Base-by-base conservation (phyloP, 2,329 filamentous ascomycete species). In the Hyphodiscus sp. region DNA sequence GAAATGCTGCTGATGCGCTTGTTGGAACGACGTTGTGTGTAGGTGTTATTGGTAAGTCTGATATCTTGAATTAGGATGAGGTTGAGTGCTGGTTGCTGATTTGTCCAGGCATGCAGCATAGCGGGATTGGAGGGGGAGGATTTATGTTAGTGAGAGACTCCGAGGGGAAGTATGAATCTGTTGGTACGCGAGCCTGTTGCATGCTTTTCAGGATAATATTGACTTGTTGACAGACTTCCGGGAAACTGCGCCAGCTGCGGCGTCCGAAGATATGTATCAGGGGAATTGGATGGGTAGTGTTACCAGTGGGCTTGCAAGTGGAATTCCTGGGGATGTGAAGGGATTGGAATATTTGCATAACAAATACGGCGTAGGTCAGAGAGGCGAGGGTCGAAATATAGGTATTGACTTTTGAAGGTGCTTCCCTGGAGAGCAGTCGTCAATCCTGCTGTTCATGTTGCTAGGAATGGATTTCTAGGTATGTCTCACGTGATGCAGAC, bases 111-210 rank as follows among this genome's bases (percentile, higher is more conserved):
- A 88, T 88, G 82, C 88, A 89, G 62, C 87, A 91, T 68, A 81
- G 80, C 42, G 91, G 92, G 16, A 86, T 96, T 55, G 91, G 89
- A 19, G 92, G 92, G 7, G 92, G 92, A 42, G 92, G 92, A 1
- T 97, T 97, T 71, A 87, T 91, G 78, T 76, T 96, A 5, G 81
- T 96, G 5, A 83, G 89, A 47, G 77, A 82, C 33, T 73, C 81
- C 16, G 75, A 89, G 54, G 90, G 90, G n/a, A 75, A 76, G 18
- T 95, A 91, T 66, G 90, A 95, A 66, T 85, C 85, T 54, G 83
- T 97, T 61, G 65, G 65, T 66, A 50, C 6, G 55, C 26, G 15
- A 13, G 26, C 15, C 16, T 41, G 48, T 20, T 18, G 47, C 23
- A 7, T 20, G 23, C 23, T 26, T 26, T 4, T 26, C 23, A 8